Evolutionary conservation across 768 basidiomycete genomes (phyloP), one percentile per base, ranked within the genome.

Genomic region (Tricholoma terreum): DNA sequence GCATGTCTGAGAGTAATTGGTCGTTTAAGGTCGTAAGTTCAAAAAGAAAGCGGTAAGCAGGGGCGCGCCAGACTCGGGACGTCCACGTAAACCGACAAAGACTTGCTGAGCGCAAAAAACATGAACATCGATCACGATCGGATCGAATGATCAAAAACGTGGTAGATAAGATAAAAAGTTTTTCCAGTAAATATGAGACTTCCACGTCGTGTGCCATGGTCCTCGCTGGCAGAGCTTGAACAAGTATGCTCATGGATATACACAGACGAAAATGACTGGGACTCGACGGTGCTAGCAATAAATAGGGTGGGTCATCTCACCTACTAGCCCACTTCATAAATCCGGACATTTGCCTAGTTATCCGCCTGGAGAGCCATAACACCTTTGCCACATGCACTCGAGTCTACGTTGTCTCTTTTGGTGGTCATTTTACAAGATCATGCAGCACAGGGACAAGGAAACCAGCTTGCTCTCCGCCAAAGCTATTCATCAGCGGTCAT

Each of bases 201-300:
- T 19, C 93, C 92, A 55, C 83, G 89, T 52, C 82, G 92, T 31
- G 87, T 91, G 0, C 90, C 92, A 4, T 95, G 93, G 92, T 71
- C 84, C 12, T 78, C 80, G 34, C 68, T 84, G 7, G 63, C 71
- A 33, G 92, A 94, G 66, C 75, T 94, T 5, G 89, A 92, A 55
- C 81, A 89, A 61, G 73, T 92, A 10, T 91, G 85, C 70, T 73
- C 82, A 2, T 90, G 85, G 82, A 86, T 95, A 60, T 94, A 83
- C 66, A 68, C 77, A 6, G 85, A 88, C 61, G 83, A 87, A 52
- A 77, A 77, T 27, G 84, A 86, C 63, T 51, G 80, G 22, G 77
- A 80, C n/a, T 69, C 84, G 10, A 85, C 84, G 68, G 59, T 63
- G 1, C 71, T 73, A 10, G 88, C 90, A 4, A 80, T 92, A 21